Conservation (phyloP, 805 yeast species). For the Grigorovia jiainica region DNA sequence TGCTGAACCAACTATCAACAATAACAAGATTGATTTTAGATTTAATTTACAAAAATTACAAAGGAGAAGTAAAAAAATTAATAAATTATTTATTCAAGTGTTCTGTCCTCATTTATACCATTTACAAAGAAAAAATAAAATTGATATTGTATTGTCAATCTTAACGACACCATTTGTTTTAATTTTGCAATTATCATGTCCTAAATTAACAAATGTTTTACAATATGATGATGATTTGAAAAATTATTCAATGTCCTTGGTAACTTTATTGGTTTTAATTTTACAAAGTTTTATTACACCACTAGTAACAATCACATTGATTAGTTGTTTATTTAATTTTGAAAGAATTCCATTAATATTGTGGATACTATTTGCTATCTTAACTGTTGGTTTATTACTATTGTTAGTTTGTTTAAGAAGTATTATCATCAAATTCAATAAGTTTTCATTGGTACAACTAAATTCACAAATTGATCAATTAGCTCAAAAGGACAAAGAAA, state of each 20-base stretch:
- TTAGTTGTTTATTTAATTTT: conserved; percentile 14
- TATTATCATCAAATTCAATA: conserved; percentile 10
- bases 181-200: conserved; percentile 29
- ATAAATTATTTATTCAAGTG: conserved; percentile 6
- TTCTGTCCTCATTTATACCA: conserved; percentile 28
- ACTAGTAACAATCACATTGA: conserved; percentile 12
- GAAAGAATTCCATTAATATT: conserved; percentile 5
- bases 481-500: conserved; percentile 8
- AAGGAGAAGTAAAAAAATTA: conserved; percentile 4
- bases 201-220: conserved; percentile 20
- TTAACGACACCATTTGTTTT: conserved; percentile 30
- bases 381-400: neutral
- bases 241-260: conserved; percentile 13
- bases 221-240: conserved; percentile 19
- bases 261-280: conserved; percentile 18
- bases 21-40: neutral
- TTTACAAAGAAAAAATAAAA: conserved; percentile 17
- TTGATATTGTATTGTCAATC: conserved; percentile 24
- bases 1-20: neutral
- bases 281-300: conserved; percentile 29
- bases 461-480: conserved; percentile 5
- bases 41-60: neutral
- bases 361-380: conserved; percentile 3
- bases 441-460: conserved; percentile 16
- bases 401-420: conserved; percentile 7